Evolutionary conservation across 257 asterid species (phyloP), one percentile per base, ranked within the genome.

Genomic region (Solanum boliviense): DNA sequence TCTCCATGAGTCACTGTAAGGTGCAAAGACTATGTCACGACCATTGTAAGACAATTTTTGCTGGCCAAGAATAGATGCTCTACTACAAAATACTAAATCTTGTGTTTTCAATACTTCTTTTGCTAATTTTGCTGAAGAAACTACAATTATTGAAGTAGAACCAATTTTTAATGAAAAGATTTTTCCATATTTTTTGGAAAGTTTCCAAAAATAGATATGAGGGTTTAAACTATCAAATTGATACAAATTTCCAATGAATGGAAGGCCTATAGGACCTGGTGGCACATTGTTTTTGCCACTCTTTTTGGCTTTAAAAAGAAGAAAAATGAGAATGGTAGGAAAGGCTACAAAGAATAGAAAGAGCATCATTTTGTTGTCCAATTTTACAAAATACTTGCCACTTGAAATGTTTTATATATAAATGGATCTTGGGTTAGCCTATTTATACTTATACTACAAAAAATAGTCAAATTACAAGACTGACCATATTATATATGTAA

Each of bases 261-360:
- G 85, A 0, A 82, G 0, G 0, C 70, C 41, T 2, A 25, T 0
- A 82, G 44, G 71, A 46, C 86, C 86, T 1, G 44, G 27, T 48
- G 67, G 86, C 8, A 34, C 0, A 12, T 13, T 15, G 15, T 7
- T 44, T n/a, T 20, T 10, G 12, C 38, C 18, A 18, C 27, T 8
- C 0, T 0, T 44, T 48, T 13, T 41, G n/a, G 65, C 15, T 9
- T 12, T 29, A 12, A 4, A 1, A 29, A 83, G 25, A 15, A 27
- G 29, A 1, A 52, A 18, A 52, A 32, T 72, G 2, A 62, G 5
- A 44, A 46, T 2, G 25, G 1, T 25, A n/a, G 34, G 18, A 65
- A 67, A 4, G 52, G 20, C 29, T 13, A 56, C 21, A 29, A 56
- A 56, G 12, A 83, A 27, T 20, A 56, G 4, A 29, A 83, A 31